Percentiles rank a stretch among this genome's conserved stretches.
These are phyloP conservation scores for Spinacia oleracea DNA, from an alignment of 179 eudicot genomes.

Conservation along the genomic window DNA sequence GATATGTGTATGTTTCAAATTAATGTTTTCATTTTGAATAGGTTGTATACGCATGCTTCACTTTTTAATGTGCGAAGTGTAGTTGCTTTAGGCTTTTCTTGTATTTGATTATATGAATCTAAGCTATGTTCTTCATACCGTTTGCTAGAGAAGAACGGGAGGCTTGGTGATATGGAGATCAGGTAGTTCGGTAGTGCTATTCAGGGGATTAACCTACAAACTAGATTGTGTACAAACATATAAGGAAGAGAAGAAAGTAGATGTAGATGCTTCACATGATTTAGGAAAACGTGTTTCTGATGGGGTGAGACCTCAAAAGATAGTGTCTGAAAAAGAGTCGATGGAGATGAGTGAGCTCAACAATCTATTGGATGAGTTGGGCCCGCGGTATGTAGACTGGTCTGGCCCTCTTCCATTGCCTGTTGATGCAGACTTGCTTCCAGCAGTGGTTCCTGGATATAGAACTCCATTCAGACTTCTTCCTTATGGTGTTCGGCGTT, in stretches of 20 bases:
- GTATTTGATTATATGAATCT: background rate
- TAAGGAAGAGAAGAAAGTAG: slow-evolving; percentile 37
- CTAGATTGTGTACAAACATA: slow-evolving; percentile 74
- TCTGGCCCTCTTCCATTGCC: slow-evolving; percentile 78
- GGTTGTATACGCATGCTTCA: background rate
- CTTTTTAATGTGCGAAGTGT: background rate
- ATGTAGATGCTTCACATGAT: slow-evolving; percentile 19
- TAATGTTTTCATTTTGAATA: too few species aligned
- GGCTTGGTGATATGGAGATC: slow-evolving; percentile 98
- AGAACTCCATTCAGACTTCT: slow-evolving; percentile 82
- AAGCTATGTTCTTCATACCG: slow-evolving; percentile 9
- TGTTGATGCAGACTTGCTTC: slow-evolving; percentile 95
- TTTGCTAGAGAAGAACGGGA: slow-evolving; percentile 77
- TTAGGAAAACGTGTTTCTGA: slow-evolving; percentile 27
- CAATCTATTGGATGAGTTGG: slow-evolving; percentile 61
- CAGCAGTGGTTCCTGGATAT: slow-evolving; percentile 59
- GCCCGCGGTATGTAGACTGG: slow-evolving; percentile 87
- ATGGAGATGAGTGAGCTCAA: slow-evolving; percentile 59
- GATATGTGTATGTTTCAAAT: background rate
- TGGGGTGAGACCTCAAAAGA: slow-evolving; percentile 29
- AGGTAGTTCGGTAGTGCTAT: slow-evolving; percentile 79
- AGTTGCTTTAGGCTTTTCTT: background rate
- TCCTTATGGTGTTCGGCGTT: slow-evolving; percentile 54
- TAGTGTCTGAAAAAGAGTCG: slow-evolving; percentile 55
- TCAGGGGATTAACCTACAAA: slow-evolving; percentile 75